Conservation (phyloP, 2,329 filamentous ascomycete species). For the Pseudocercospora eumusae region DNA sequence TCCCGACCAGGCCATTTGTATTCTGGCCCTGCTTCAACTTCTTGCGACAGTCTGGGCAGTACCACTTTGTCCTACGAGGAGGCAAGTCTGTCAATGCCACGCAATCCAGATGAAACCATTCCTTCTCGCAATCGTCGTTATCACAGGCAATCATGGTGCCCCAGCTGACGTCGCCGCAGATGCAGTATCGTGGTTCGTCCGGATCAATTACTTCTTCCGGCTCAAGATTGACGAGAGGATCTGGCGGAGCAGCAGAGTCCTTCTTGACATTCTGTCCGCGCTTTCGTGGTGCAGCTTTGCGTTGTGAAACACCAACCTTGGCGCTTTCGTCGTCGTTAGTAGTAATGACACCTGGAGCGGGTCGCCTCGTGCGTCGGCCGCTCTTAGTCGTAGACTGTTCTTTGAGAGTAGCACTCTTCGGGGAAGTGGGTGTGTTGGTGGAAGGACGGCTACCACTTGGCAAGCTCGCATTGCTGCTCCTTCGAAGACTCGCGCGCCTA, state of each 20-base stretch:
- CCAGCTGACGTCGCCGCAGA: conserved; percentile 77
- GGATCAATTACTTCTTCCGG: conserved; percentile 62
- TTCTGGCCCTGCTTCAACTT: conserved; percentile 41
- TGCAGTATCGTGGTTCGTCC: conserved; percentile 73
- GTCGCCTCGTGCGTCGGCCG: conserved; percentile 63
- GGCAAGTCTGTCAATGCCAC: conserved; percentile 70
- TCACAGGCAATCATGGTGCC: conserved; percentile 84
- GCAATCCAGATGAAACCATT: conserved; percentile 84
- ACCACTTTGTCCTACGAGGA: conserved; percentile 76
- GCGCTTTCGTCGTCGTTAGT: conserved; percentile 55
- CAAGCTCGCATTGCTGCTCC: conserved; percentile 50
- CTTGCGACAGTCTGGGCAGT: conserved; percentile 73
- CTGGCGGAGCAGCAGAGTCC: conserved; percentile 22
- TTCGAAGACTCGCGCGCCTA: conserved; percentile 45
- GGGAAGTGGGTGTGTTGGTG: conserved; percentile 23
- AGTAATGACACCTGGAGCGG: conserved; percentile 71
- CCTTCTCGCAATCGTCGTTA: conserved; percentile 74
- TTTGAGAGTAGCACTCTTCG: conserved; percentile 22
- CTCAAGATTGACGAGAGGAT: conserved; percentile 18
- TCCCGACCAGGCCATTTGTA: conserved; percentile 37
- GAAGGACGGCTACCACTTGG: conserved; percentile 35
- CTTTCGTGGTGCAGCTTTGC: conserved; percentile 71
- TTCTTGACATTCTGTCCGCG: conserved; percentile 21
- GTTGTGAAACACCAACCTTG: conserved; percentile 69
- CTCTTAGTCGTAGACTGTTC: conserved; percentile 26